Base-by-base conservation (phyloP, 352 stramenopile genomes). In the Pythium utonaiense region DNA sequence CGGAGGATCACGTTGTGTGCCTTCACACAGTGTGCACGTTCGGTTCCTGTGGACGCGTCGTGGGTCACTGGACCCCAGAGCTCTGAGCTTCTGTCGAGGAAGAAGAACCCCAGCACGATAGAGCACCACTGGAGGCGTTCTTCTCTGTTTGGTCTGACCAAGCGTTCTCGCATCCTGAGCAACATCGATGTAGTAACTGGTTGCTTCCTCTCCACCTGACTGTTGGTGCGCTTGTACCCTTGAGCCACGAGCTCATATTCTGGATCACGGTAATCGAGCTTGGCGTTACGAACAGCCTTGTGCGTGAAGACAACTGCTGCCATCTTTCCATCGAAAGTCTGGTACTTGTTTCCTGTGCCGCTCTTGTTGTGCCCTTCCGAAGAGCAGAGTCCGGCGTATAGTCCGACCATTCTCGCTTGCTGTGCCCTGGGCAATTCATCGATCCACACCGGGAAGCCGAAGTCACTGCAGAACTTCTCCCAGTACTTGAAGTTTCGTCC, bases 181-280 rank as follows among this genome's bases (percentile, higher is more conserved):
- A 66, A 12, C 41, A 72, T 64, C 28, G 48, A 34, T 72, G 50
- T 65, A 72, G 60, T 72, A 72, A 68, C 59, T 60, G 65, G 54
- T 51, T 71, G 59, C 42, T 67, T 71, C 59, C 59, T 13, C 31
- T 71, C 54, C 59, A 71, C 55, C 4, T 65, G 38, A 51, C 59
- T 52, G 3, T 66, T 47, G 3, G 57, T 42, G 19, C 50, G 41
- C 22, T 59, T 58, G 22, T 64, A 68, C 17, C 64, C 64, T 50
- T 71, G 31, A 67, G 64, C 33, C 38, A 67, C 44, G 30, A 70
- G 42, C 62, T 65, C 50, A 66, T 66, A 65, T 60, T 66, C 63
- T 40, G 52, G 52, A 66, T 62, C 41, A 63, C 34, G 45, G 54
- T 70, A 70, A 70, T 67, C 12, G 52, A 66, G 38, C 41, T n/a